Evolutionary conservation across 345 rosid species (phyloP).

Genomic region (Lepidium sativum): DNA sequence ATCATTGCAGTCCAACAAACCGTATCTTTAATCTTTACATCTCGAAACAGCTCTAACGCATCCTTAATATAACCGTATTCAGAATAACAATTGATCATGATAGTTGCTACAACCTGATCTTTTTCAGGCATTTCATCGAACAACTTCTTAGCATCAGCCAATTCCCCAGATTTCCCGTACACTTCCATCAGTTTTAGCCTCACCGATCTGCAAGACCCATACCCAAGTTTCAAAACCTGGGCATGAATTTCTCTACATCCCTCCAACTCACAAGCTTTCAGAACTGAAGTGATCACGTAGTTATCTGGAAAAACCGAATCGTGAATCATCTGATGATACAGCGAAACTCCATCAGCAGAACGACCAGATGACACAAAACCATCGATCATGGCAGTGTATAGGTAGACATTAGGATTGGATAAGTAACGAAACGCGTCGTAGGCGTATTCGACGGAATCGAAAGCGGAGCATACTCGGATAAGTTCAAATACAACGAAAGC

Average conservation of each 20-base stretch:
- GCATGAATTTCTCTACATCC: conserved; percentile 44
- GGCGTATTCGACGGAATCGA: conserved; percentile 40
- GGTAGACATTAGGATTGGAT: conserved; percentile 41
- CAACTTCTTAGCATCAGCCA: conserved; percentile 32
- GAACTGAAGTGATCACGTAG: conserved; percentile 38
- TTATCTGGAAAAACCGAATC: conserved; percentile 37
- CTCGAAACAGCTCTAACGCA: conserved; percentile 32
- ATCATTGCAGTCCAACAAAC: conserved; percentile 73
- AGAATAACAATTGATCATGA: conserved; percentile 36
- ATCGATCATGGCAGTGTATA: conserved; percentile 55
- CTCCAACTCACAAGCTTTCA: conserved; percentile 41
- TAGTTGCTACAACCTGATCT: conserved; percentile 48
- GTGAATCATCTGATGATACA: conserved; percentile 39
- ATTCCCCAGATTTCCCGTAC: conserved; percentile 38
- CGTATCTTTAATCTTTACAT: conserved; percentile 40
- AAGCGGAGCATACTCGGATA: conserved; percentile 39
- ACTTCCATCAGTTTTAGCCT: conserved; percentile 39
- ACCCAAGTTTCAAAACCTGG: conserved; percentile 51
- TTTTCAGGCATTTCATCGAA: conserved; percentile 50
- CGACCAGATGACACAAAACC: conserved; percentile 38
- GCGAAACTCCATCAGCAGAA: conserved; percentile 32
- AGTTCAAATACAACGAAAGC: conserved; percentile 51
- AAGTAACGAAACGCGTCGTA: conserved; percentile 34
- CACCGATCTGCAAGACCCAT: conserved; percentile 34
- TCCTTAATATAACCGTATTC: conserved; percentile 37